These are phyloP conservation scores for Trichomonas gallinae DNA, from an alignment of 208 protist genomes.

Conservation along the genomic window DNA sequence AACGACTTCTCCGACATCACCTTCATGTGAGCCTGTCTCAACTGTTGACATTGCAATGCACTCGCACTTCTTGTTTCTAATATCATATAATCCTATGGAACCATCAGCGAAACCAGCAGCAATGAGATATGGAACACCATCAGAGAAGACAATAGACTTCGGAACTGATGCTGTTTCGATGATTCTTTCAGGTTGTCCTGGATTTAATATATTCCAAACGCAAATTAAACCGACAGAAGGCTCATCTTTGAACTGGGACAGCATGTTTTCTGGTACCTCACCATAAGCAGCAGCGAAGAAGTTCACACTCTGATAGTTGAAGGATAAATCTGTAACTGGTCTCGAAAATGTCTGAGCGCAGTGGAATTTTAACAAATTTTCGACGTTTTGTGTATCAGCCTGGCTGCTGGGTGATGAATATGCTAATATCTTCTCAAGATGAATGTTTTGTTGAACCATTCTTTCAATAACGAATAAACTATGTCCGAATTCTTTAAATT, in stretches of 20 bases:
- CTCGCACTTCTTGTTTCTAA: background rate
- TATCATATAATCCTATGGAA: background rate
- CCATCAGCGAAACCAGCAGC: background rate
- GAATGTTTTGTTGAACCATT: constrained; percentile 22
- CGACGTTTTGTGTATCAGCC: background rate
- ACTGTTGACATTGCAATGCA: constrained; percentile 9
- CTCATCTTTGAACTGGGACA: background rate
- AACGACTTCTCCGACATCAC: background rate
- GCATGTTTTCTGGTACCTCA: background rate
- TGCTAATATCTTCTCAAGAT: background rate
- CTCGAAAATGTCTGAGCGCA: background rate
- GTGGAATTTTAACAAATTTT: background rate
- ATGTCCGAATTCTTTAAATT: background rate
- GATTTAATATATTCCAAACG: constrained; percentile 6
- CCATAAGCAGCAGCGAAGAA: background rate
- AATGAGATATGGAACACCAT: constrained; percentile 2
- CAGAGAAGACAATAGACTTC: background rate
- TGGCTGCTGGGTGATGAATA: background rate
- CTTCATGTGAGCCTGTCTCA: background rate
- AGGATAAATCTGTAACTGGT: background rate
- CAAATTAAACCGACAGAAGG: background rate
- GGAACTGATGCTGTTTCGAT: background rate
- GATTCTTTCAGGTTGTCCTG: background rate
- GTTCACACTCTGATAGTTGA: background rate
- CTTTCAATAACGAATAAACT: background rate